Percentiles rank a stretch among this genome's conserved stretches.
phyloP scores from a whole-genome alignment of 352 stramenopile genomes.

The Globisporangium nodosum region DNA sequence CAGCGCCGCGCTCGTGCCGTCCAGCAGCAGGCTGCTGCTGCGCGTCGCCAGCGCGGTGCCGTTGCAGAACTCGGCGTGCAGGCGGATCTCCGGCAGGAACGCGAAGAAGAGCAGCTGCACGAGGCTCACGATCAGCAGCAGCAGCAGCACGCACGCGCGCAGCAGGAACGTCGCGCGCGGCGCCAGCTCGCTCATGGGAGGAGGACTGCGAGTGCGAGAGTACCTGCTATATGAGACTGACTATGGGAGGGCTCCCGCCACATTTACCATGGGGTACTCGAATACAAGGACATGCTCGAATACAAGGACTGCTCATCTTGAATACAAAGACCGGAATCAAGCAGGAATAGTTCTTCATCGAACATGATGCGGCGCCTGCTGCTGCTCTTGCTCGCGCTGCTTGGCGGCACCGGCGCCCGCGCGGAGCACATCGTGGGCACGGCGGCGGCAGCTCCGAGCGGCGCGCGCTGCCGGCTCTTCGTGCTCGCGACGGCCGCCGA shows the following conservation, averaged over 20 bases:
- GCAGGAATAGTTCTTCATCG: too few relatives aligned
- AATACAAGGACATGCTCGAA: too few relatives aligned
- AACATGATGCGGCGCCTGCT: background rate
- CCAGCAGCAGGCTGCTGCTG: constrained; percentile 20
- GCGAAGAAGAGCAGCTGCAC: constrained; percentile 72
- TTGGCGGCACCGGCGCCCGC: constrained; percentile 4
- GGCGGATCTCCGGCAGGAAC: constrained; percentile 56
- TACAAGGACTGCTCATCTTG: too few relatives aligned
- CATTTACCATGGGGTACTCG: too few relatives aligned
- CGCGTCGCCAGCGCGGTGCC: constrained; percentile 35
- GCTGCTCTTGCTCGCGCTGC: background rate
- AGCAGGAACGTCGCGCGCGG: constrained; percentile 53
- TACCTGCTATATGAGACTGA: too few relatives aligned
- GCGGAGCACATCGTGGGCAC: constrained; percentile 7
- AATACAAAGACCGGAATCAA: too few relatives aligned
- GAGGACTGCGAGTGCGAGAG: background rate
- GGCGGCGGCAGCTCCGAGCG: constrained; percentile 12
- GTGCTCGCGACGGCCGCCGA: constrained; percentile 25
- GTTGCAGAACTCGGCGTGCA: constrained; percentile 64
- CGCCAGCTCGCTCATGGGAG: constrained; percentile 9
- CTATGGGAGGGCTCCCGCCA: too few relatives aligned
- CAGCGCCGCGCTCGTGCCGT: constrained; percentile 43
- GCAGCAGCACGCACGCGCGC: constrained; percentile 60
- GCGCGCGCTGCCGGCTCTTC: constrained; percentile 49
- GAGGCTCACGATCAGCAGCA: constrained; percentile 68